Evolutionary conservation across 495 filamentous ascomycete genomes (phyloP), one percentile per base, ranked within the genome.

Genomic region (Daldinia bambusicola): DNA sequence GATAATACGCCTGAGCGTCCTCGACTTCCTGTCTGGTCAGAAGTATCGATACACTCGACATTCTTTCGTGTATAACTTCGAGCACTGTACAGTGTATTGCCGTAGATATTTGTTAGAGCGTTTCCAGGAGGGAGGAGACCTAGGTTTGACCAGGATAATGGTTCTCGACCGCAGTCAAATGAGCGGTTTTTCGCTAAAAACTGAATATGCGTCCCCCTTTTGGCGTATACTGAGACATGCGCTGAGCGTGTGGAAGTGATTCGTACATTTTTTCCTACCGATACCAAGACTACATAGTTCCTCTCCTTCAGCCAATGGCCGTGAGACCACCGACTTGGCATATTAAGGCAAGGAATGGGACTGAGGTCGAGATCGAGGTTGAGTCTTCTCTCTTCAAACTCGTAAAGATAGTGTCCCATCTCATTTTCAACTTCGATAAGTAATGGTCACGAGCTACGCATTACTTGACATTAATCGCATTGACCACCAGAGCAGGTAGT

Each of bases 161-260:
- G 36, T 57, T 22, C 18, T 40, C 20, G 6, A 38, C 1, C 20
- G 12, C 20, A 14, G 55, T 57, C 18, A 13, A 38, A n/a, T 56
- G 16, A 37, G 5, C 18, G 16, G 18, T 9, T 48, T 4, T 7
- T 9, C 3, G 26, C 26, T 2, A 4, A 22, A 22, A 48, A 6
- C 18, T 12, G 13, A 40, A 20, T 57, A 9, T n/a, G n/a, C n/a
- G n/a, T 10, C 18, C 36, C 13, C 20, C 34, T 40, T 38, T 14
- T 57, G 16, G 55, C n/a, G 18, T 57, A 40, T 26, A 41, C 55
- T 36, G 55, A 57, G 55, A 57, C 55, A 57, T 22, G 4, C 55
- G 1, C 34, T 34, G 16, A 9, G 38, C 20, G 38, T 12, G 9
- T 20, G n/a, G 34, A 57, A 20, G 55, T 22, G 34, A 57, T 57